Conservation (phyloP, 2,329 filamentous ascomycete species). For the Alternaria hordeiaustralica region DNA sequence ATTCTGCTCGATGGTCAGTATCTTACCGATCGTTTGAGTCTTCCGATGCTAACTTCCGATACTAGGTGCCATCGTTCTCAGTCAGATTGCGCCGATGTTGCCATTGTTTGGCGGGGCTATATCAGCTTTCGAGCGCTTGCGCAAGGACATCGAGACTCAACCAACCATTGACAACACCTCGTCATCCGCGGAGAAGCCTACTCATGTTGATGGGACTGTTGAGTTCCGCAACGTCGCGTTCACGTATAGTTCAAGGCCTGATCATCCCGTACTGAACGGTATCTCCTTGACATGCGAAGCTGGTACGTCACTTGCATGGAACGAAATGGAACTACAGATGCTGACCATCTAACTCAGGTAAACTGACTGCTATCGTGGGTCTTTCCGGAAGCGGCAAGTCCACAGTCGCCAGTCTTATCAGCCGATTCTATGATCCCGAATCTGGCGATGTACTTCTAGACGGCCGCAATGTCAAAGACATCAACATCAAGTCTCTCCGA, state of each 20-base stretch:
- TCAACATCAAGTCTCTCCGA: slow-evolving; percentile 48
- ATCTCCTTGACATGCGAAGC: slow-evolving; percentile 48
- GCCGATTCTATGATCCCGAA: slow-evolving; percentile 51
- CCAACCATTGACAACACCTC: slow-evolving; percentile 50
- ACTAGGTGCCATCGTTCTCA: slow-evolving; percentile 55
- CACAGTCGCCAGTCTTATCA: slow-evolving; percentile 49
- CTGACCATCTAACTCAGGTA: slow-evolving; percentile 16
- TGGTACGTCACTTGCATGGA: not conserved
- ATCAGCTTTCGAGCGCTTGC: slow-evolving; percentile 64
- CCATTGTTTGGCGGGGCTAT: slow-evolving; percentile 59
- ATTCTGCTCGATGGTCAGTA: slow-evolving; percentile 58
- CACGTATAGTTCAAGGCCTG: slow-evolving; percentile 51
- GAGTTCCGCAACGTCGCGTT: slow-evolving; percentile 51
- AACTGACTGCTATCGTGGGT: slow-evolving; percentile 53
- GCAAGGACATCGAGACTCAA: slow-evolving; percentile 62
- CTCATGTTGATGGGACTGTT: slow-evolving; percentile 55
- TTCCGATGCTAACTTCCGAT: slow-evolving; percentile 1
- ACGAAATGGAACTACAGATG: not conserved
- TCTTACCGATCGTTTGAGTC: not conserved
- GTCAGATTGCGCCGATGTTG: slow-evolving; percentile 56
- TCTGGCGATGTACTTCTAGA: slow-evolving; percentile 64
- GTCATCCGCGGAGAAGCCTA: slow-evolving; percentile 32
- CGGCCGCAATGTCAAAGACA: slow-evolving; percentile 55
- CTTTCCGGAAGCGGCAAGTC: slow-evolving; percentile 53
- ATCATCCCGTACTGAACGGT: slow-evolving; percentile 47